Conservation (phyloP, 2,329 filamentous ascomycete genomes). For the Botrytis paeoniae region DNA sequence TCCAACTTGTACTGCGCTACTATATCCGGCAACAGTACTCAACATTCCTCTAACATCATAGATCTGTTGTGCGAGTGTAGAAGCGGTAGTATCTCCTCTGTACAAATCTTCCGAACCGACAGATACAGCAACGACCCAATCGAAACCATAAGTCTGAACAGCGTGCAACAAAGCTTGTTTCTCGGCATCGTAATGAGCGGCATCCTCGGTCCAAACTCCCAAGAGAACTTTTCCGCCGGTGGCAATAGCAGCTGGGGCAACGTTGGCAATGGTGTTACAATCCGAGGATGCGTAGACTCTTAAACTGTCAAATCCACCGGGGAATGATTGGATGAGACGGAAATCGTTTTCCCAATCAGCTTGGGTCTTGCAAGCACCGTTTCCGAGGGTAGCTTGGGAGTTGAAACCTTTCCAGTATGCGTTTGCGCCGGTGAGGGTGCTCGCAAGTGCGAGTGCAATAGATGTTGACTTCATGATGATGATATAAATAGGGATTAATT, state of each 20-base stretch:
- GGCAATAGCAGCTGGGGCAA: constrained; percentile 56
- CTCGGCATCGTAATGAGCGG: constrained; percentile 55
- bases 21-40: constrained; percentile 45
- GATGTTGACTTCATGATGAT: constrained; percentile 28
- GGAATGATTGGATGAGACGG: constrained; percentile 45
- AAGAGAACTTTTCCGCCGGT: constrained; percentile 61
- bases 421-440: constrained; percentile 34
- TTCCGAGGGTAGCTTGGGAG: constrained; percentile 42
- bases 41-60: constrained; percentile 53
- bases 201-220: constrained; percentile 61
- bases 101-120: constrained; percentile 69
- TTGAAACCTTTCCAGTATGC: constrained; percentile 46
- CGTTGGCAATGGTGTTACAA: constrained; percentile 48
- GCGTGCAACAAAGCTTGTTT: constrained; percentile 57
- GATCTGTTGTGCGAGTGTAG: constrained; percentile 35
- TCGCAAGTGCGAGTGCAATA: constrained; percentile 37
- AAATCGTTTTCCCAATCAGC: constrained; percentile 66
- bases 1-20: constrained; percentile 53
- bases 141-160: constrained; percentile 53
- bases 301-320: constrained; percentile 53
- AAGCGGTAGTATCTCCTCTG: constrained; percentile 45
- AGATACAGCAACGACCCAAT: constrained; percentile 58
- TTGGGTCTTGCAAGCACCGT: constrained; percentile 64
- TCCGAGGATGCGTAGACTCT: constrained; percentile 60
- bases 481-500: not conserved